These are phyloP conservation scores for Laguncularia racemosa DNA, from an alignment of 345 rosid genomes.

Conservation along the genomic window DNA sequence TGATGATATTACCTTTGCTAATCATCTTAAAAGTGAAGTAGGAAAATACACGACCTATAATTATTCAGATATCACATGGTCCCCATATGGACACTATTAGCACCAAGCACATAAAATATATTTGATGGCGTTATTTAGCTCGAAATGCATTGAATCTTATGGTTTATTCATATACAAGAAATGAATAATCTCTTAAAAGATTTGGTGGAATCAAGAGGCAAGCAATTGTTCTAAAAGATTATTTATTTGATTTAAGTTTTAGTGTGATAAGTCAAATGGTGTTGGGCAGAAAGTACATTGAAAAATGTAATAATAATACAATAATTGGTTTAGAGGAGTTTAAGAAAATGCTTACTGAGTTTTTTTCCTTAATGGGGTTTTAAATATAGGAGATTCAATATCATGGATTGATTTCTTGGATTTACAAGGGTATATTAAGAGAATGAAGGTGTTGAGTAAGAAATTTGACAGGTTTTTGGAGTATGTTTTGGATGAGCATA, in stretches of 20 bases:
- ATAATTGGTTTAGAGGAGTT: constrained; percentile 35
- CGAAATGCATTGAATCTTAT: constrained; percentile 31
- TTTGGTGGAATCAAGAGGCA: constrained; percentile 11
- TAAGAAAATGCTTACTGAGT: constrained; percentile 45
- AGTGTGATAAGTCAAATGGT: constrained; percentile 48
- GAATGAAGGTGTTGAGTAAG: constrained; percentile 19
- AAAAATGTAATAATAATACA: background rate
- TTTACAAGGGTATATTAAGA: constrained; percentile 14
- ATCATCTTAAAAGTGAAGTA: constrained; percentile 37
- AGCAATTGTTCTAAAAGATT: background rate
- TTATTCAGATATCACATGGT: constrained; percentile 41
- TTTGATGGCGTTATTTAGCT: constrained; percentile 36
- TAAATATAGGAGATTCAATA: constrained; percentile 14
- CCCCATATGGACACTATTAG: constrained; percentile 47
- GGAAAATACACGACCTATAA: constrained; percentile 53
- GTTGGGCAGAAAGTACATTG: constrained; percentile 43
- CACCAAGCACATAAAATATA: constrained; percentile 46
- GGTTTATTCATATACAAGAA: constrained; percentile 46
- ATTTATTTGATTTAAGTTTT: constrained; percentile 24
- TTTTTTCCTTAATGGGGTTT: constrained; percentile 18
- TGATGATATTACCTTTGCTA: constrained; percentile 26
- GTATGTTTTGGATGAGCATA: constrained; percentile 5
- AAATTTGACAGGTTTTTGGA: constrained; percentile 14
- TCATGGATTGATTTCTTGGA: constrained; percentile 13
- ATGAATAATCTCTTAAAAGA: constrained; percentile 5